A percentile compares a stretch with the other conserved stretches of the same genome.
phyloP scores from a whole-genome alignment of 257 asterid species.

The Coffea eugenioides region DNA sequence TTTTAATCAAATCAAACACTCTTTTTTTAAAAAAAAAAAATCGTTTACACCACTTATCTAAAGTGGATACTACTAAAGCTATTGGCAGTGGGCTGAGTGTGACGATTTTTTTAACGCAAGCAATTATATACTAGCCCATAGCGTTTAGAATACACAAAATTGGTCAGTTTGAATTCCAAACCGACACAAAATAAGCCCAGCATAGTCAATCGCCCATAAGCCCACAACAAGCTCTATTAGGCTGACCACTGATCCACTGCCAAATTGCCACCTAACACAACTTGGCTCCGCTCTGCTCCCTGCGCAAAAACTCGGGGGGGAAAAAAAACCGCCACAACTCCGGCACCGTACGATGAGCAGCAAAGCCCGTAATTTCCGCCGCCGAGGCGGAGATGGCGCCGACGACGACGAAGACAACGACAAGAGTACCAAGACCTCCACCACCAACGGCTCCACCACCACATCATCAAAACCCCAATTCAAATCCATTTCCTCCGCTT shows the following conservation, averaged over 20 bases:
- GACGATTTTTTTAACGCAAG: too few relatives aligned
- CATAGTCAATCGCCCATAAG: too few relatives aligned
- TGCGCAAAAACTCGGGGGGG: not conserved
- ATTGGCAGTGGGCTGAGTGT: too few relatives aligned
- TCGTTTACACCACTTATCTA: too few relatives aligned
- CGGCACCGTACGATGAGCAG: constrained; percentile 47
- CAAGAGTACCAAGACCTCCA: constrained; percentile 11
- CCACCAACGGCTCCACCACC: constrained; percentile 22
- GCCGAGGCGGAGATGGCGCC: constrained; percentile 71
- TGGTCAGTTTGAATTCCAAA: too few relatives aligned
- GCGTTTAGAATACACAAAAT: too few relatives aligned
- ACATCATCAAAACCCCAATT: constrained; percentile 29
- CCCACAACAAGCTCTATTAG: too few relatives aligned
- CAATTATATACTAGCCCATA: too few relatives aligned
- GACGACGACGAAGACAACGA: constrained; percentile 47
- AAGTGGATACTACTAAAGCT: too few relatives aligned
- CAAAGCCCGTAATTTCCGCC: constrained; percentile 78
- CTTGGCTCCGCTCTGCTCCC: not conserved
- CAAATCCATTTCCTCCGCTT: constrained; percentile 32
- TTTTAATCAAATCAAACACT: too few relatives aligned
- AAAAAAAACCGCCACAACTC: constrained; percentile 9
- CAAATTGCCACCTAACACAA: not conserved
- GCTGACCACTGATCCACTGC: not conserved
- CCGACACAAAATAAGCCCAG: too few relatives aligned
- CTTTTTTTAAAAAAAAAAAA: too few relatives aligned